Conservation (phyloP, 139 green algal species). For the Auxenochlorella pyrenoidosa region DNA sequence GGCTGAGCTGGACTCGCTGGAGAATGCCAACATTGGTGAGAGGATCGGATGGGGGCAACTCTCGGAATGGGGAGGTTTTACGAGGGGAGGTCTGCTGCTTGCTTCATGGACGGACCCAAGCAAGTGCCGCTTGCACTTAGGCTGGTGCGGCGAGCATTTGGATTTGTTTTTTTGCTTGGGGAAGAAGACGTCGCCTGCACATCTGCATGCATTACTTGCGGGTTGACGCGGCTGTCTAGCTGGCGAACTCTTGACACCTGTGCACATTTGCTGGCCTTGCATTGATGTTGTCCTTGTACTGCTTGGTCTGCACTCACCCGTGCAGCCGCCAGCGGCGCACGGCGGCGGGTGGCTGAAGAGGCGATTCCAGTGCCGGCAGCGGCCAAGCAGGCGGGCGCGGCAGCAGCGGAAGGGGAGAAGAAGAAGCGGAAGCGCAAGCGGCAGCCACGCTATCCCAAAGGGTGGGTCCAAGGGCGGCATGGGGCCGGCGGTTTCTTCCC, state of each 20-base stretch:
- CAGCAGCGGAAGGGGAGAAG: neutral
- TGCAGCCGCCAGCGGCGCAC: conserved; percentile 32
- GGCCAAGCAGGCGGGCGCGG: neutral
- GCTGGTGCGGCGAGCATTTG: no score
- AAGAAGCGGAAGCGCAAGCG: conserved; percentile 78
- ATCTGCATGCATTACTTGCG: no score
- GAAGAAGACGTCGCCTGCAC: no score
- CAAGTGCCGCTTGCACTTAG: no score
- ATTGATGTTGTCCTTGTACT: no score
- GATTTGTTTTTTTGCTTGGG: neutral
- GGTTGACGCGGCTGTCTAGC: no score
- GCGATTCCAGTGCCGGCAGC: neutral
- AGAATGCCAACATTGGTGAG: conserved; percentile 44
- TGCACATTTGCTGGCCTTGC: no score
- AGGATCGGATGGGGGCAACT: no score
- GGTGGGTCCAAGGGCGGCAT: conserved; percentile 10
- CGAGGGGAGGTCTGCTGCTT: no score
- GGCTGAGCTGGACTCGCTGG: conserved; percentile 61
- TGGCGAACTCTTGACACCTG: no score
- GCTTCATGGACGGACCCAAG: no score
- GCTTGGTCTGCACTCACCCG: neutral
- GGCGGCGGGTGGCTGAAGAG: neutral
- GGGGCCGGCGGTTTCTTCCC: neutral
- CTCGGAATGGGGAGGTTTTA: no score
- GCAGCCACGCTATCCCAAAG: conserved; percentile 78